Base-by-base conservation (phyloP, 1,139 yeast species). In the Debaryomycetaceae sp. region DNA sequence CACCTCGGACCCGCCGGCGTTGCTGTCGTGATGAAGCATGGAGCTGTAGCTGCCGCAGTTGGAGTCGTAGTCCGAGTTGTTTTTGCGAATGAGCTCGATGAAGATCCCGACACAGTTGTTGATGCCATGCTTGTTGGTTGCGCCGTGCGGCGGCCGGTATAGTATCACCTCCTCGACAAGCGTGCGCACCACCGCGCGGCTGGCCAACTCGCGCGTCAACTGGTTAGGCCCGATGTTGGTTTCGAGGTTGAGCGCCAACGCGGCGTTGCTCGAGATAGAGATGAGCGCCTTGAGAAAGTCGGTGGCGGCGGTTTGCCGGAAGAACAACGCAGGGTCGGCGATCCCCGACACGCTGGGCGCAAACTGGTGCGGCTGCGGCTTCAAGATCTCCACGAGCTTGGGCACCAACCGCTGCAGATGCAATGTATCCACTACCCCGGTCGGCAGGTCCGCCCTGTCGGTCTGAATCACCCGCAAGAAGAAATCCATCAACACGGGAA, bases 241-340 rank as follows among this genome's bases (percentile, higher is more conserved):
- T 35, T 67, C 74, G 14, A 65, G 45, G 1, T 65, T 69, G 4
- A 65, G 68, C 0, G 74, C 72, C 36, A 65, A 50, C 4, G 71
- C 70, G 3, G 72, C 62, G 40, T 67, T 68, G n/a, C 96, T 95
- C 19, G 96, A 85, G 25, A 93, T 84, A 2, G 96, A 83, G 18
- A 91, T 84, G 49, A 93, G 75, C 0, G 97, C 97, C 52, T 91
- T 93, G 34, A 91, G 61, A 49, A 91, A 91, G 51, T 91, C 99
- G 8, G 96, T 94, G 2, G 95, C 94, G 0, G 97, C 94, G 3
- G 94, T 81, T 55, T 91, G 97, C 31, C 77, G 77, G 36, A 91
- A 76, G 22, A 82, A 68, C 24, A 54, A 42, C 30, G 46, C 48
- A 26, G 55, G 57, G 32, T 61, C 54, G 1, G 70, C 61, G 21